Conservation (phyloP, 345 rosid species). For the Microcos paniculata region DNA sequence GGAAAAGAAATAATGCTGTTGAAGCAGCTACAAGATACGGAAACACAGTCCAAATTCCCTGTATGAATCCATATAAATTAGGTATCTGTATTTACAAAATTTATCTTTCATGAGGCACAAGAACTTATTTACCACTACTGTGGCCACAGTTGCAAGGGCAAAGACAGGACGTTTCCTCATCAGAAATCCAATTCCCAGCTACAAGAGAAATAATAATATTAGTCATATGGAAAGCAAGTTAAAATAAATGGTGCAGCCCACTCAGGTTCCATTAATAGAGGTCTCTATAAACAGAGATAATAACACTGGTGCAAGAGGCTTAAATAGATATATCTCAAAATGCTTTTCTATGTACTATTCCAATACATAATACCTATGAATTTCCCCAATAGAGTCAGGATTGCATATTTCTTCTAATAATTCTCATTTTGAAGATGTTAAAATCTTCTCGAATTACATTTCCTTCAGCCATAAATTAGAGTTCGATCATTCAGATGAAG, state of each 20-base stretch:
- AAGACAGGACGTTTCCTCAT: constrained; percentile 70
- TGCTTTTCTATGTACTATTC: neutral
- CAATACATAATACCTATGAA: neutral
- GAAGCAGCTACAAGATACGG: constrained; percentile 73
- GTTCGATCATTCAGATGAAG: neutral
- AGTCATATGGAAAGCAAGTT: neutral
- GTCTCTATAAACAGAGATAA: neutral
- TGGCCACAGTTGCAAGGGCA: constrained; percentile 78
- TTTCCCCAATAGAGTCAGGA: neutral
- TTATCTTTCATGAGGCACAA: neutral
- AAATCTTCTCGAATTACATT: neutral
- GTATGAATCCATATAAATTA: constrained; percentile 19
- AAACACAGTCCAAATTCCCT: constrained; percentile 85
- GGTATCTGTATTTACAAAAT: neutral
- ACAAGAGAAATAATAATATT: constrained; percentile 17
- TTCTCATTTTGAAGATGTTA: neutral
- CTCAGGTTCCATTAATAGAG: neutral
- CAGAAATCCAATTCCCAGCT: constrained; percentile 74
- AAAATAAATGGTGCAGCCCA: neutral
- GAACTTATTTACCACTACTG: constrained; percentile 59
- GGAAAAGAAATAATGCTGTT: constrained; percentile 60
- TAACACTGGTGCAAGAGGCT: neutral
- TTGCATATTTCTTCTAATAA: neutral
- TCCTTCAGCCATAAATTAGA: neutral
- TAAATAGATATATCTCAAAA: neutral